Conservation (phyloP, 305 asterid genomes). For the Fraxinus ornus region DNA sequence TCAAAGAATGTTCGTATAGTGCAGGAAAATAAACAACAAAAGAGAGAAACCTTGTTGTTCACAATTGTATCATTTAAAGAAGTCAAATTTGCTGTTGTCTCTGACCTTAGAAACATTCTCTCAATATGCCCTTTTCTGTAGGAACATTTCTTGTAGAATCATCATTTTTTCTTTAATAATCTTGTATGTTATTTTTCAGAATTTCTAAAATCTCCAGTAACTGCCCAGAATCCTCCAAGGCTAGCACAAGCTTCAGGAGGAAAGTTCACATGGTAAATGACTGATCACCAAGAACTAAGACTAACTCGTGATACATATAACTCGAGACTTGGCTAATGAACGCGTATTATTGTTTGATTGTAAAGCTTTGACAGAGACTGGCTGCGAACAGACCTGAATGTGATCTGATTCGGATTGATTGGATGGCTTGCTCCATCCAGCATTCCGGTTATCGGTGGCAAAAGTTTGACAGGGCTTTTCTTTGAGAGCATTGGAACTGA, state of each 20-base stretch:
- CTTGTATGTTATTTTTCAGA: constrained; percentile 28
- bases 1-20: background rate
- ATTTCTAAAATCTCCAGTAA: constrained; percentile 51
- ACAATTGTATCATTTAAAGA: background rate
- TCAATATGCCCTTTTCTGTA: background rate
- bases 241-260: constrained; percentile 70
- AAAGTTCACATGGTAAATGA: constrained; percentile 62
- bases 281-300: background rate
- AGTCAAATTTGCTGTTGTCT: background rate
- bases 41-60: background rate
- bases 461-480: constrained; percentile 84
- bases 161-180: background rate
- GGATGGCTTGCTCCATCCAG: constrained; percentile 97
- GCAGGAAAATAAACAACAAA: background rate
- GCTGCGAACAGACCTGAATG: constrained; percentile 80
- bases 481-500: constrained; percentile 84
- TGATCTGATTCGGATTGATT: constrained; percentile 87
- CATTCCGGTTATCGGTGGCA: constrained; percentile 71
- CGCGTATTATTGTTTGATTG: background rate
- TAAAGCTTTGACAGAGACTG: constrained; percentile 77
- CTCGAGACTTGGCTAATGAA: background rate
- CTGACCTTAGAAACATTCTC: background rate
- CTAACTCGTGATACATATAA: background rate
- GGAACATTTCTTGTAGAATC: background rate
- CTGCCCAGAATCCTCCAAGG: constrained; percentile 67